Evolutionary conservation across 2,329 filamentous ascomycete genomes (phyloP).

Genomic region (Achaetomium macrosporum): DNA sequence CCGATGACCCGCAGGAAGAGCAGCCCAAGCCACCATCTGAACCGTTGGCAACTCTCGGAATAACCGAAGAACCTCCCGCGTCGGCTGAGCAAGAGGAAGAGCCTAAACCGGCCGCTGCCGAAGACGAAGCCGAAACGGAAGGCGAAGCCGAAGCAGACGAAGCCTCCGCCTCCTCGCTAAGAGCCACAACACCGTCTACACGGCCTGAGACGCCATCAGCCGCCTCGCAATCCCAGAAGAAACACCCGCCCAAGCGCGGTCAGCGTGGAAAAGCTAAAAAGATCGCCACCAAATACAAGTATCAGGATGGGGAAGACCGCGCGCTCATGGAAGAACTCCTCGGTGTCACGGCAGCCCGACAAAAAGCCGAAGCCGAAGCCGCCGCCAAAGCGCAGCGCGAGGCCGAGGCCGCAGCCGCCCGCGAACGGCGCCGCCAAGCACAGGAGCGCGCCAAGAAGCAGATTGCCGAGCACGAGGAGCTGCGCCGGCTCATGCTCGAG

Average conservation of each 20-base stretch:
- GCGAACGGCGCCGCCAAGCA: conserved; percentile 70
- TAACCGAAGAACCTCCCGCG: conserved; percentile 3
- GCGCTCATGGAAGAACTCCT: conserved; percentile 77
- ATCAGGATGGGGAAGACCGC: conserved; percentile 93
- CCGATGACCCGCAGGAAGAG: conserved; percentile 1
- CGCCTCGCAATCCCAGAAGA: conserved; percentile 33
- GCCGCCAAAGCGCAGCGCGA: conserved; percentile 63
- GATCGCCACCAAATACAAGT: conserved; percentile 79
- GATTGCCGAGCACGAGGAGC: conserved; percentile 70
- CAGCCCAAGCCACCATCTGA: conserved; percentile 19
- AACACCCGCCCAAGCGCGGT: conserved; percentile 56
- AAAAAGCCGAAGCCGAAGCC: conserved; percentile 63
- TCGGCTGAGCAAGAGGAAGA: conserved; percentile 19
- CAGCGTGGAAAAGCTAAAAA: conserved; percentile 83
- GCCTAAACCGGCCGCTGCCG: not conserved
- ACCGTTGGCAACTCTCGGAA: conserved; percentile 22
- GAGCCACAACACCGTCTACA: conserved; percentile 19
- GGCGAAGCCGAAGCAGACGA: conserved; percentile 23
- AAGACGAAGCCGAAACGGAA: conserved; percentile 28
- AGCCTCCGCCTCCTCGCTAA: conserved; percentile 31
- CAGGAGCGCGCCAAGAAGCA: conserved; percentile 71
- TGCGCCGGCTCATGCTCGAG: conserved; percentile 55
- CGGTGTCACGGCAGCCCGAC: conserved; percentile 63
- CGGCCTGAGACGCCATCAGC: conserved; percentile 25
- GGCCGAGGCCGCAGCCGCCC: conserved; percentile 64